Evolutionary conservation across 2,329 filamentous ascomycete genomes (phyloP).

Genomic region (Teratosphaeria pseudoeucalypti): DNA sequence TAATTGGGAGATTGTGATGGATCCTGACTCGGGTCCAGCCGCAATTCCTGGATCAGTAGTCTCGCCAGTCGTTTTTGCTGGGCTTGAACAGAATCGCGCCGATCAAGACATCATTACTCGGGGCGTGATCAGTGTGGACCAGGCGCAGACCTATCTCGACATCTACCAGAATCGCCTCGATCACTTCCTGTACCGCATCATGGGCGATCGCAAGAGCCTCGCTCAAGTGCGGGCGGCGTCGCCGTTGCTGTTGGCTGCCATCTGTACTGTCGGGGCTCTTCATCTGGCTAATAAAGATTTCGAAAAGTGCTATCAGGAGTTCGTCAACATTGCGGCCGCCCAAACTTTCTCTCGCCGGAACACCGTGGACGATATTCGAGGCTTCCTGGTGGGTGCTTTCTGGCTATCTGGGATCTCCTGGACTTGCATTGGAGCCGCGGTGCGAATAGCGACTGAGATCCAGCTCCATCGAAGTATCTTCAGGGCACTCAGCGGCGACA

Average conservation of each 20-base stretch:
- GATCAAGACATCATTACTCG: slow-evolving; percentile 21
- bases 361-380: slow-evolving; percentile 23
- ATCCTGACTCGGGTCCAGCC: slow-evolving; percentile 27
- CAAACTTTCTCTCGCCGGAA: slow-evolving; percentile 20
- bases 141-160: slow-evolving; percentile 21
- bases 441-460: slow-evolving; percentile 31
- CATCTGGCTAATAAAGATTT: slow-evolving; percentile 19
- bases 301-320: slow-evolving; percentile 23
- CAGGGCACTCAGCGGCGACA: slow-evolving; percentile 25
- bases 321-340: slow-evolving; percentile 18
- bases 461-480: slow-evolving; percentile 29
- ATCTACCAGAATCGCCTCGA: slow-evolving; percentile 24
- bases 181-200: slow-evolving; percentile 24
- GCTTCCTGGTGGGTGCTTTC: slow-evolving; percentile 29
- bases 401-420: slow-evolving; percentile 27
- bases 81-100: slow-evolving; percentile 13
- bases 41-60: slow-evolving; percentile 24
- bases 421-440: slow-evolving; percentile 22
- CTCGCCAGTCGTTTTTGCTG: slow-evolving; percentile 17
- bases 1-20: slow-evolving; percentile 30
- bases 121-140: slow-evolving; percentile 16
- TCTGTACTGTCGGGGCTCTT: slow-evolving; percentile 27
- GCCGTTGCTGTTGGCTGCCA: slow-evolving; percentile 24
- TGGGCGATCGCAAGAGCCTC: slow-evolving; percentile 21
- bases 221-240: slow-evolving; percentile 21